Percentiles rank a stretch among this genome's conserved stretches.
These are phyloP conservation scores for Discostella pseudostelligera DNA, from an alignment of 108 stramenopile genomes.

Conservation along the genomic window DNA sequence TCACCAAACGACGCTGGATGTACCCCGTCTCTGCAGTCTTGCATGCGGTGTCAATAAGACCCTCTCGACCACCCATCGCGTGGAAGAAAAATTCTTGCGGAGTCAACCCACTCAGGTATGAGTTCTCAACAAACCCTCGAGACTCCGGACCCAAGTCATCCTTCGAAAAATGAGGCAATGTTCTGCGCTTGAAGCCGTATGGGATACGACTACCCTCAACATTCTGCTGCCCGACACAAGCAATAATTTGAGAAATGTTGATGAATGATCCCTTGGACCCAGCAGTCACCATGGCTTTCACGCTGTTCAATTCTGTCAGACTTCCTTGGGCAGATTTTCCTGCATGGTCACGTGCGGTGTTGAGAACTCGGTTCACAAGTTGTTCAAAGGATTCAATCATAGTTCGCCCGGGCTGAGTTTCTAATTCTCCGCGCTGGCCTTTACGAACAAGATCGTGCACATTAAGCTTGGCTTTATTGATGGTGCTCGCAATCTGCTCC, in stretches of 20 bases:
- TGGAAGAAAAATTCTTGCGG: constrained; percentile 99
- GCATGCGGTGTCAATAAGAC: constrained; percentile 99
- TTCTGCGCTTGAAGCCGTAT: constrained; percentile 96
- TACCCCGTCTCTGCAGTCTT: constrained; percentile 99
- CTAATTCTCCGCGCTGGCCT: constrained; percentile 94
- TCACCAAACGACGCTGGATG: constrained; percentile 98
- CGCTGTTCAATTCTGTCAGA: constrained; percentile 93
- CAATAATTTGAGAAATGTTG: constrained; percentile 99
- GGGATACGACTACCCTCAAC: constrained; percentile 99
- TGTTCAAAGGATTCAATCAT: constrained; percentile 99
- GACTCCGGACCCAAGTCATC: constrained; percentile 98
- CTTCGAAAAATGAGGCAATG: constrained; percentile 98
- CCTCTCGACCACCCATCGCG: constrained; percentile 99
- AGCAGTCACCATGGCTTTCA: constrained; percentile 97
- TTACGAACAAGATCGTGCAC: constrained; percentile 95
- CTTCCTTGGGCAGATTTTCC: constrained; percentile 93
- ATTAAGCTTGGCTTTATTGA: constrained; percentile 95
- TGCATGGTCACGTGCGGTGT: constrained; percentile 94
- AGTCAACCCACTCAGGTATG: constrained; percentile 94
- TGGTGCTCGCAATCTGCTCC: constrained; percentile 91
- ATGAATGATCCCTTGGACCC: constrained; percentile 98
- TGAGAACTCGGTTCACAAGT: constrained; percentile 94
- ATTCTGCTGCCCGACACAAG: constrained; percentile 99
- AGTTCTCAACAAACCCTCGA: constrained; percentile 99
- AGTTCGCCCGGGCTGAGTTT: constrained; percentile 96